Conservation (phyloP, 306 rosid species). For the Casuarina equisetifolia region DNA sequence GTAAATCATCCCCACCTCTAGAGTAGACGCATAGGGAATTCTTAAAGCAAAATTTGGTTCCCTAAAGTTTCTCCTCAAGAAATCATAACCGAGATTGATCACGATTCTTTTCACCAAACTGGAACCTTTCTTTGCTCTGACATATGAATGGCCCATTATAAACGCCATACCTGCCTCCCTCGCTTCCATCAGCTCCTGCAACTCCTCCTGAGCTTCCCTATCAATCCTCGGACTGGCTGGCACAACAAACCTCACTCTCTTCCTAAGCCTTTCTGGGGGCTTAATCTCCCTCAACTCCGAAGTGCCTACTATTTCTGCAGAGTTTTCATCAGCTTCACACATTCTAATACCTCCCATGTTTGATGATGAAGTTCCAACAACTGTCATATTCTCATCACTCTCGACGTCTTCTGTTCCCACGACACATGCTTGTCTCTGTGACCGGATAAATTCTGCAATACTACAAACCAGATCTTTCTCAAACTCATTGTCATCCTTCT, state of each 20-base stretch:
- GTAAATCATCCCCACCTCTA: slow-evolving; percentile 96
- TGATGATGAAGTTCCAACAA: slow-evolving; percentile 81
- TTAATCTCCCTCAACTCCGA: slow-evolving; percentile 69
- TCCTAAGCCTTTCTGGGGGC: slow-evolving; percentile 53
- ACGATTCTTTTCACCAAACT: slow-evolving; percentile 74
- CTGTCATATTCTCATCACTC: slow-evolving; percentile 72
- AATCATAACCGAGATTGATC: slow-evolving; percentile 81
- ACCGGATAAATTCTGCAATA: slow-evolving; percentile 79
- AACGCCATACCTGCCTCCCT: slow-evolving; percentile 96
- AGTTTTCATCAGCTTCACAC: slow-evolving; percentile 53
- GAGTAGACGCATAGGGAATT: slow-evolving; percentile 89
- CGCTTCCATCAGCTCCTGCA: slow-evolving; percentile 87
- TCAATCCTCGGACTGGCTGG: slow-evolving; percentile 72
- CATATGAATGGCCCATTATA: slow-evolving; percentile 91
- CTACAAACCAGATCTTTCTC: slow-evolving; percentile 90
- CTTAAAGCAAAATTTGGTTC: slow-evolving; percentile 82
- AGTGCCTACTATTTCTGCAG: slow-evolving; percentile 38
- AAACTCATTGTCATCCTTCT: slow-evolving; percentile 82
- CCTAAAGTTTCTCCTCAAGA: slow-evolving; percentile 89
- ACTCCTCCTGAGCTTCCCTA: slow-evolving; percentile 56
- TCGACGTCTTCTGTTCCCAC: slow-evolving; percentile 39
- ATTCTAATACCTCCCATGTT: slow-evolving; percentile 62
- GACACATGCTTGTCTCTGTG: slow-evolving; percentile 46
- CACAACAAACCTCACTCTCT: slow-evolving; percentile 74
- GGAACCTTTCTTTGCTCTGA: slow-evolving; percentile 89